A percentile compares a stretch with the other conserved stretches of the same genome.
These are phyloP conservation scores for Fusarium temperatum DNA, from an alignment of 2,329 filamentous ascomycete species.

Conservation along the genomic window DNA sequence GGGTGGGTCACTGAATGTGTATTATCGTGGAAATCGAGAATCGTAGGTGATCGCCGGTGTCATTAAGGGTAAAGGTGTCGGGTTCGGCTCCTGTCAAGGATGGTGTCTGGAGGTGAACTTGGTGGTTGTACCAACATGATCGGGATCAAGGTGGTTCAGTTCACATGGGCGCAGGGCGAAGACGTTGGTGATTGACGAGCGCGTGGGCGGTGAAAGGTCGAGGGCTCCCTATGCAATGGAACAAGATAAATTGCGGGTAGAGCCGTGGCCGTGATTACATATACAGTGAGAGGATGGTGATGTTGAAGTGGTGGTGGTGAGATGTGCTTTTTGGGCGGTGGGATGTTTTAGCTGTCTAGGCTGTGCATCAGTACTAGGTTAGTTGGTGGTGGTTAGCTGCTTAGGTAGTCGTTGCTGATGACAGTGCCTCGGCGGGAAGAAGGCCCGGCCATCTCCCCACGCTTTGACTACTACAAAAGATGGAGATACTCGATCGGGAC, in stretches of 20 bases:
- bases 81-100: constrained; percentile 49
- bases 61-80: constrained; percentile 48
- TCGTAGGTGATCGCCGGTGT: constrained; percentile 52
- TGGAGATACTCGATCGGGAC: not conserved
- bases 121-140: constrained; percentile 55
- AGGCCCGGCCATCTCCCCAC: constrained; percentile 32
- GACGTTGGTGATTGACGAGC: constrained; percentile 5
- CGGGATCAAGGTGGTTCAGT: constrained; percentile 43
- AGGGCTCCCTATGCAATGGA: not conserved
- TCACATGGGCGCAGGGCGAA: constrained; percentile 46
- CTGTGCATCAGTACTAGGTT: not conserved
- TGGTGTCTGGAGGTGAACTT: constrained; percentile 48
- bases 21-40: constrained; percentile 12
- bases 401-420: constrained; percentile 18
- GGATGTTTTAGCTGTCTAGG: constrained; percentile 20
- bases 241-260: not conserved
- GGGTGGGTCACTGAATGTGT: constrained; percentile 9
- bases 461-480: not conserved
- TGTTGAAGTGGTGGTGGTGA: constrained; percentile 7
- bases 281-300: constrained; percentile 1
- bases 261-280: constrained; percentile 19
- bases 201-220: not conserved
- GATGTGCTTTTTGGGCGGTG: constrained; percentile 34
- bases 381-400: not conserved
- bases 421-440: constrained; percentile 36